phyloP scores from a whole-genome alignment of 441 rosid species.

The Adansonia rubrostipa region DNA sequence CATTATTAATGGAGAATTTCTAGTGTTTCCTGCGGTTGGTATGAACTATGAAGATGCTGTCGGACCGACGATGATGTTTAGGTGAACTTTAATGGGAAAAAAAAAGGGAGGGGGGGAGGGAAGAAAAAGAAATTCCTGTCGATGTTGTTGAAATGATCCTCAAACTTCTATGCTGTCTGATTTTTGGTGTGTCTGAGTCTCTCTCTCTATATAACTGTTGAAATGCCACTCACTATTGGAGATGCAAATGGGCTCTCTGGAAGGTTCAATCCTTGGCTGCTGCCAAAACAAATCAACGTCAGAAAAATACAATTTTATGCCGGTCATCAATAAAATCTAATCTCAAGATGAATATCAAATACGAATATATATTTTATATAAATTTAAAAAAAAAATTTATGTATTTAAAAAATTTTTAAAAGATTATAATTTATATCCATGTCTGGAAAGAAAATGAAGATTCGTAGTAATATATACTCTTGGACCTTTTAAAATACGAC shows the following conservation, averaged over 20 bases:
- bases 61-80: slow-evolving; percentile 26
- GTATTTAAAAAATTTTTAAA: no score
- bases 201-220: slow-evolving; percentile 60
- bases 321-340: background rate
- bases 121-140: slow-evolving; percentile 21
- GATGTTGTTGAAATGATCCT: slow-evolving; percentile 34
- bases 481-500: background rate
- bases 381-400: no score
- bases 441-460: no score
- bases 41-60: slow-evolving; percentile 37
- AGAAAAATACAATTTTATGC: slow-evolving; percentile 7
- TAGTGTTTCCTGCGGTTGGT: slow-evolving; percentile 27
- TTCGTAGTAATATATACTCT: no score
- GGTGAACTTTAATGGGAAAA: background rate
- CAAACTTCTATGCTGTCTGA: slow-evolving; percentile 43
- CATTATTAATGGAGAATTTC: slow-evolving; percentile 35
- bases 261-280: slow-evolving; percentile 67
- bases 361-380: no score
- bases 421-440: no score
- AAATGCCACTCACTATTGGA: slow-evolving; percentile 58
- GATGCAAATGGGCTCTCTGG: slow-evolving; percentile 93
- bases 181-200: background rate
- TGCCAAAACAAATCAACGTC: slow-evolving; percentile 7
- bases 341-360: no score
- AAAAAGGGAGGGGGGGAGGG: slow-evolving; percentile 4